Base-by-base conservation (phyloP, 2,329 filamentous ascomycete species). In the Thermomyces lanuginosus region DNA sequence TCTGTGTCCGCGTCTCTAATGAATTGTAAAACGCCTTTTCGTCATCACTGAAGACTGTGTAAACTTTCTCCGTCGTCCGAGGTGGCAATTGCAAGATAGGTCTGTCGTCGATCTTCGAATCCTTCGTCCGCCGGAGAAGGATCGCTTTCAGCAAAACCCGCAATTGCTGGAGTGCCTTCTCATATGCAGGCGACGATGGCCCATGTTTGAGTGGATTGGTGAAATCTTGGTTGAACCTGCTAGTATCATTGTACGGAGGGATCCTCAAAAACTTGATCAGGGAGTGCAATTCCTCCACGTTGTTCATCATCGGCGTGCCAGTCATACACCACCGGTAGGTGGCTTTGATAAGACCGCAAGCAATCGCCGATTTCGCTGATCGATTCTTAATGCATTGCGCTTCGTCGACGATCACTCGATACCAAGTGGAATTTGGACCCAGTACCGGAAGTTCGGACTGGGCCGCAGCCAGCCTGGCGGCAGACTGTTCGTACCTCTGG, bases 261-360 rank as follows among this genome's bases (percentile, higher is more conserved):
- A 91, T 84, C 2, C 64, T 62, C 9, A 92, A 60, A 42, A 92
- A 93, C 2, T 69, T 66, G 22, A 92, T 61, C 11, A 92, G 55
- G 1, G 81, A 78, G 42, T 69, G 83, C 3, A 92, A 60, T 41
- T 93, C 84, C 13, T 68, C 60, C 2, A 86, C 70, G 8, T 65
- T 71, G 40, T 92, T 92, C 76, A 89, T 89, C 76, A 86, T 83
- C 0, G 80, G 80, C 0, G 80, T 89, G 14, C 80, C 80, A 17
- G 75, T 81, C 48, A 86, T 66, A 43, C 76, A 82, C 57, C 79
- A 73, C 24, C 79, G 64, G 43, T 77, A 69, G 18, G 56, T 59
- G 8, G 76, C 59, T 33, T 65, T 54, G 9, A 89, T 49, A 7
- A 54, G 47, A 37, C 60, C 67, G 16, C 69, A 69, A 4, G 69